Conservation (phyloP, 352 stramenopile genomes). For the Pythium aristosporum region DNA sequence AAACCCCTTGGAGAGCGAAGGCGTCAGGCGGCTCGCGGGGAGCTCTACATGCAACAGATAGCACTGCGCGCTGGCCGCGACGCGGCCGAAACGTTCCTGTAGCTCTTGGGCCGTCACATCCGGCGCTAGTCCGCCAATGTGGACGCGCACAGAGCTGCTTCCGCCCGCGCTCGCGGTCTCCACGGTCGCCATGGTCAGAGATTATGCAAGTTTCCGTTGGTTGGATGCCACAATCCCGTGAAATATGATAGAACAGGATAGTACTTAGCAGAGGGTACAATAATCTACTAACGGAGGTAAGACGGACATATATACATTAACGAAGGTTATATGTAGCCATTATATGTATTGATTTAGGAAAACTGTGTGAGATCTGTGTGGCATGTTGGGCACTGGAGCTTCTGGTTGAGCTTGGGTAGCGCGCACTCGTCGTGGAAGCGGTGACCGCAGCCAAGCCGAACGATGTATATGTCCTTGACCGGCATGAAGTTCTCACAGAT, state of each 20-base stretch:
- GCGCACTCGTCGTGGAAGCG: constrained; percentile 74
- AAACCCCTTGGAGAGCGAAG: constrained; percentile 38
- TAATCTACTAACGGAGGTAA: no score
- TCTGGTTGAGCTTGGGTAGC: constrained; percentile 55
- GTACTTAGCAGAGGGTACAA: constrained; percentile 1
- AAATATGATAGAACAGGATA: background rate
- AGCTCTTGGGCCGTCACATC: constrained; percentile 53
- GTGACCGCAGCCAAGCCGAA: constrained; percentile 53
- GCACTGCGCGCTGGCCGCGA: constrained; percentile 33
- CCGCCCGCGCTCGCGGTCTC: constrained; percentile 4
- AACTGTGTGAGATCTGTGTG: constrained; percentile 19
- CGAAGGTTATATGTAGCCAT: background rate
- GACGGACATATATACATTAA: background rate
- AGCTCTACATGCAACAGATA: constrained; percentile 44
- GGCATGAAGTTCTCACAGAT: constrained; percentile 19
- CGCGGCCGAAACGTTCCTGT: constrained; percentile 57
- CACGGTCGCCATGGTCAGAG: background rate
- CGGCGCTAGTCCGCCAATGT: constrained; percentile 56
- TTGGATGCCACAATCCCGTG: constrained; percentile 16
- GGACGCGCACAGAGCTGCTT: constrained; percentile 41
- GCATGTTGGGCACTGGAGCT: constrained; percentile 52
- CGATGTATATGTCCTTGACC: constrained; percentile 31
- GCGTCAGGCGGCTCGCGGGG: constrained; percentile 24
- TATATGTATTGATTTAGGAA: constrained; percentile 2
- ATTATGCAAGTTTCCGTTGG: constrained; percentile 1